Evolutionary conservation across 140 eudicot genomes (phyloP).

Genomic region (Stevia rebaudiana): DNA sequence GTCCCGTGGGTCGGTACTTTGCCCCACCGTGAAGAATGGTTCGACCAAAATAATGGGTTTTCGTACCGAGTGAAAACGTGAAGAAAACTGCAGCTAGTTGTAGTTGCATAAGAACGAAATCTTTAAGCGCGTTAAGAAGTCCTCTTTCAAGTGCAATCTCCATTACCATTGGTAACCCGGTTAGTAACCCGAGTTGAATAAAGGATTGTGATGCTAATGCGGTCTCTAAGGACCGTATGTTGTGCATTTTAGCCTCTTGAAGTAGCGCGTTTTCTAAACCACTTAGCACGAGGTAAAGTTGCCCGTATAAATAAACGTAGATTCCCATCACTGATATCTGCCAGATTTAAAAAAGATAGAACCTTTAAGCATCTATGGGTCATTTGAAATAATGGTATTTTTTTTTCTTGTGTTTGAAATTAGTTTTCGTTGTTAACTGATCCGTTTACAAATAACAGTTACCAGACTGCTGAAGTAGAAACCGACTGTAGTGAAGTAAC

Average conservation of each 20-base stretch:
- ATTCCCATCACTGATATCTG: conserved; percentile 88
- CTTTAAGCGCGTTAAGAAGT: conserved; percentile 72
- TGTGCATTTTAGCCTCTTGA: conserved; percentile 58
- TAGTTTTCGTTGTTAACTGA: too few relatives aligned
- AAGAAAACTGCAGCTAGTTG: conserved; percentile 99
- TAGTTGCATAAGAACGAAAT: conserved; percentile 88
- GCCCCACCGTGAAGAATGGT: conserved; percentile 98
- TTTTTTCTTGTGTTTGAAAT: neutral
- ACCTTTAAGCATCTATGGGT: neutral
- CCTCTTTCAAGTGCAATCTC: conserved; percentile 88
- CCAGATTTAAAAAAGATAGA: conserved; percentile 17
- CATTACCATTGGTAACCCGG: conserved; percentile 96
- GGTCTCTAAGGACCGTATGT: conserved; percentile 73
- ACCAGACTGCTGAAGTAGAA: conserved; percentile 93
- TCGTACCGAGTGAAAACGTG: conserved; percentile 88
- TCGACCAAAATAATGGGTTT: conserved; percentile 82
- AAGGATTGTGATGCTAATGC: conserved; percentile 97
- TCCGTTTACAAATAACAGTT: conserved; percentile 14
- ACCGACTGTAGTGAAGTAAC: conserved; percentile 89
- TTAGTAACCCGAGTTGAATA: conserved; percentile 87
- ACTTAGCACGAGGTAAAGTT: conserved; percentile 84
- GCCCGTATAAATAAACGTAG: conserved; percentile 89
- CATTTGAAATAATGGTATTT: neutral
- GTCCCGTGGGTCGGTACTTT: conserved; percentile 81
- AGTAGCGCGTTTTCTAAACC: conserved; percentile 69